These are phyloP conservation scores for Pugionium dolabratum DNA, from an alignment of 345 rosid genomes.

Conservation along the genomic window DNA sequence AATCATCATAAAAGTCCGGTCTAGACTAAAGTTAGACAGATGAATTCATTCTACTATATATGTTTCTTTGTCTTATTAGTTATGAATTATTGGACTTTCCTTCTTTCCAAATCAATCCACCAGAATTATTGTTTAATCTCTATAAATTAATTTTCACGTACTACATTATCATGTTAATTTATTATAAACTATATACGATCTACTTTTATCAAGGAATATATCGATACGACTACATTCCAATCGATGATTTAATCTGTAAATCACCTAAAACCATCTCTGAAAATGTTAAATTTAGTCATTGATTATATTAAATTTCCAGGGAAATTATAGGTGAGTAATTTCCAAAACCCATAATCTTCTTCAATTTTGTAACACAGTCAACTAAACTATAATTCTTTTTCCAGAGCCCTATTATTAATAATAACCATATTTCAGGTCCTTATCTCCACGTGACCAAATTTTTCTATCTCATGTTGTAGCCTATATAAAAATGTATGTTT, in stretches of 20 bases:
- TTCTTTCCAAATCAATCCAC: slow-evolving; percentile 5
- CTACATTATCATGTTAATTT: slow-evolving; percentile 14
- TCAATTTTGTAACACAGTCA: background rate
- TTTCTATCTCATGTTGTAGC: slow-evolving; percentile 6
- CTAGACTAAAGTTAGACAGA: slow-evolving; percentile 8
- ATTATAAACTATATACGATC: slow-evolving; percentile 1
- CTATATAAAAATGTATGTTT: too few relatives aligned
- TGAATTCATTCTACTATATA: slow-evolving; percentile 23
- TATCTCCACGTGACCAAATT: slow-evolving; percentile 1
- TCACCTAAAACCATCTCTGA: background rate
- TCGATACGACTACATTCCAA: background rate
- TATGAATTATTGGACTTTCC: slow-evolving; percentile 38
- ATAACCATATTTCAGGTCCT: slow-evolving; percentile 11
- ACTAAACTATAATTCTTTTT: background rate
- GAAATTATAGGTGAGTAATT: background rate
- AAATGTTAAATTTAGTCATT: background rate
- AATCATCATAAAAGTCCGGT: slow-evolving; percentile 19
- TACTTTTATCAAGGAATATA: slow-evolving; percentile 12
- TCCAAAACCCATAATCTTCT: background rate
- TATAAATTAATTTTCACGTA: slow-evolving; percentile 12
- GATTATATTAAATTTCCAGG: background rate
- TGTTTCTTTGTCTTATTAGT: slow-evolving; percentile 36
- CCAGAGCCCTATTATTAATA: background rate
- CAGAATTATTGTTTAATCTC: slow-evolving; percentile 4
- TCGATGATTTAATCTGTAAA: too few relatives aligned